Evolutionary conservation across 2,329 filamentous ascomycete genomes (phyloP).

Genomic region (Aspergillus uvarum): DNA sequence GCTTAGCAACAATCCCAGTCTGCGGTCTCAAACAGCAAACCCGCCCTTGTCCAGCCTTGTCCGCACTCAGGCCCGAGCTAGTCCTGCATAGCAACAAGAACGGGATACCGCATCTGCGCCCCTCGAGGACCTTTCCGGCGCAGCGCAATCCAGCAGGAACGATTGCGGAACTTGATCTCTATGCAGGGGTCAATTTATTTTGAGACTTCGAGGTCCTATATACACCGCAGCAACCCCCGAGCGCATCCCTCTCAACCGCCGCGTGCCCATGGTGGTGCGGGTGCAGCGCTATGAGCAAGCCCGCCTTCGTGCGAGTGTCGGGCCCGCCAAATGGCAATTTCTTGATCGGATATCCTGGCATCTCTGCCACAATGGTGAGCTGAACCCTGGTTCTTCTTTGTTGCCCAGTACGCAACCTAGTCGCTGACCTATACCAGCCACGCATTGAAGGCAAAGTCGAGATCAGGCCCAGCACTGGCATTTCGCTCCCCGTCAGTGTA

Average conservation of each 20-base stretch:
- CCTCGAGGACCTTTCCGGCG: conserved; percentile 14
- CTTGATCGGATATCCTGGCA: conserved; percentile 93
- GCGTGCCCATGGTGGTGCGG: conserved; percentile 44
- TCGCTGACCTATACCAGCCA: conserved; percentile 58
- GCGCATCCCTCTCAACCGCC: conserved; percentile 28
- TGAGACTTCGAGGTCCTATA: conserved; percentile 25
- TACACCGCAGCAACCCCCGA: conserved; percentile 27
- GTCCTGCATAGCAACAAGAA: conserved; percentile 7
- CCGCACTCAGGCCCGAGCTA: neutral
- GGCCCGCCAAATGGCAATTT: conserved; percentile 97
- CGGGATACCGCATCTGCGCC: conserved; percentile 17
- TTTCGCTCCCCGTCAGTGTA: conserved; percentile 83
- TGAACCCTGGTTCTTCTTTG: conserved; percentile 6
- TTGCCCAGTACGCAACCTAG: neutral
- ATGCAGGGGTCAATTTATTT: conserved; percentile 28
- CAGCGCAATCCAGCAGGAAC: conserved; percentile 13
- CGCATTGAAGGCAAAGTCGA: conserved; percentile 98
- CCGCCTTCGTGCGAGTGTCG: conserved; percentile 90
- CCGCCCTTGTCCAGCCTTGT: conserved; percentile 1
- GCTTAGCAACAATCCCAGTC: neutral
- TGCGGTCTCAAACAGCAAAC: neutral
- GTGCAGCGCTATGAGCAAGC: conserved; percentile 51
- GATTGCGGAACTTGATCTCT: conserved; percentile 17
- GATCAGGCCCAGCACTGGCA: conserved; percentile 81
- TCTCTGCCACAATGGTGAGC: conserved; percentile 93